Evolutionary conservation across 1,284 basidiomycete species (phyloP), one percentile per base, ranked within the genome.

Genomic region (Naganishia liquefaciens): DNA sequence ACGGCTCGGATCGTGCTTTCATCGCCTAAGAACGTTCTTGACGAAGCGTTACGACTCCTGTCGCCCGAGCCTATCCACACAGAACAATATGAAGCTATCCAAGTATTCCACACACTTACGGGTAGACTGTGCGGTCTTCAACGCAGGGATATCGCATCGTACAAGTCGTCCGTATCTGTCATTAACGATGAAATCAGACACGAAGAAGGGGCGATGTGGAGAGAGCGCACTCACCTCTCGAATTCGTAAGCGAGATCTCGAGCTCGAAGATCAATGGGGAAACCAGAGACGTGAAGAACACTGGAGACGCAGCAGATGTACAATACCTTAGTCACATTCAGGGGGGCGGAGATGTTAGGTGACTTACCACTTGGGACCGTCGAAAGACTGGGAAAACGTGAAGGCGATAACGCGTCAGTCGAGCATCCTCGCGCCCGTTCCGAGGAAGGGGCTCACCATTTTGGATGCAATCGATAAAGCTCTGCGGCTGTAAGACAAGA

Each of bases 111-210:
- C 19, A 51, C 21, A 78, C 77, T 79, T 65, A 79, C 77, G 77
- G 55, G 72, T 67, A 11, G 76, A 73, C 28, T 70, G 61, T n/a
- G 74, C 55, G 23, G 74, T 71, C 70, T 77, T 77, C 66, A 76
- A 88, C 2, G 91, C 91, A 17, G 91, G 91, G 27, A 93, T 90
- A 75, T 93, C 91, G 79, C 91, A 93, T 69, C 91, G 87, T 21
- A 68, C 67, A 6, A 68, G 58, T 50, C 58, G 67, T 42, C 67
- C 67, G 40, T 65, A 68, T 37, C 66, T 67, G 40, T 3, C 1
- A 9, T 21, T 13, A 2, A 9, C 1, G 23, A 15, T 5, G 37
- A 40, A 3, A 23, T 37, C 27, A 15, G 54, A 52, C 19, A 17
- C 13, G 7, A 7, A 13, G 17, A 28, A 9, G 19, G 21, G 23